These are phyloP conservation scores for Saposhnikovia divaricata DNA, from an alignment of 129 eudicot species.

Conservation along the genomic window DNA sequence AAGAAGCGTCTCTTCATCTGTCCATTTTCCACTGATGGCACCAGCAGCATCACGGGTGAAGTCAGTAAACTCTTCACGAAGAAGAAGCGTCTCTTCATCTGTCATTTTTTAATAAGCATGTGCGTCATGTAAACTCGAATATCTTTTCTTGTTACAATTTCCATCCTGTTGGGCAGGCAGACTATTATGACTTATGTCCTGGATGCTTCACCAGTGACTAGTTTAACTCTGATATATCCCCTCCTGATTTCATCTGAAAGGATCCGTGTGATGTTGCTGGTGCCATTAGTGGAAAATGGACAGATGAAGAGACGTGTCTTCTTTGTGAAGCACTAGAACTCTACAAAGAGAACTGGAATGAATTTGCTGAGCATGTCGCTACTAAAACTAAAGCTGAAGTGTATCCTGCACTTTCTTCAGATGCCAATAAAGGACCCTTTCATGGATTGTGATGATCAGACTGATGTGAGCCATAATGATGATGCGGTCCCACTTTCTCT, in stretches of 20 bases:
- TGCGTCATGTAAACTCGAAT: too few relatives aligned
- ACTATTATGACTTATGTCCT: constrained; percentile 74
- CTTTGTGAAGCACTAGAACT: constrained; percentile 91
- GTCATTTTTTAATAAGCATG: too few relatives aligned
- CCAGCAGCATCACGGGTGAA: too few relatives aligned
- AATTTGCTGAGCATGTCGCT: constrained; percentile 98
- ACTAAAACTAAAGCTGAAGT: constrained; percentile 89
- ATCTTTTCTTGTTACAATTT: not conserved
- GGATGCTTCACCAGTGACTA: constrained; percentile 46
- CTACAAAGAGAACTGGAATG: constrained; percentile 88
- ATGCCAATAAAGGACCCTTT: constrained; percentile 95
- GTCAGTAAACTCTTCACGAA: too few relatives aligned
- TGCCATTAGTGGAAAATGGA: constrained; percentile 86
- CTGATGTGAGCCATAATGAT: constrained; percentile 21
- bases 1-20: too few relatives aligned
- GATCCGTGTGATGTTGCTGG: constrained; percentile 92
- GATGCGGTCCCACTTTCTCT: constrained; percentile 27
- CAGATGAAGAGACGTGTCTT: constrained; percentile 91
- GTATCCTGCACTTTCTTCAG: constrained; percentile 85
- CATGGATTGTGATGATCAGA: constrained; percentile 46
- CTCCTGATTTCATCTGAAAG: constrained; percentile 88
- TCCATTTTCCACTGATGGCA: too few relatives aligned
- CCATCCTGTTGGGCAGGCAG: constrained; percentile 73
- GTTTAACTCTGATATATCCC: constrained; percentile 73
- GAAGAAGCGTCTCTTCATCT: too few relatives aligned